Base-by-base conservation (phyloP, 1,284 basidiomycete species). In the Heterobasidion parviporum region DNA sequence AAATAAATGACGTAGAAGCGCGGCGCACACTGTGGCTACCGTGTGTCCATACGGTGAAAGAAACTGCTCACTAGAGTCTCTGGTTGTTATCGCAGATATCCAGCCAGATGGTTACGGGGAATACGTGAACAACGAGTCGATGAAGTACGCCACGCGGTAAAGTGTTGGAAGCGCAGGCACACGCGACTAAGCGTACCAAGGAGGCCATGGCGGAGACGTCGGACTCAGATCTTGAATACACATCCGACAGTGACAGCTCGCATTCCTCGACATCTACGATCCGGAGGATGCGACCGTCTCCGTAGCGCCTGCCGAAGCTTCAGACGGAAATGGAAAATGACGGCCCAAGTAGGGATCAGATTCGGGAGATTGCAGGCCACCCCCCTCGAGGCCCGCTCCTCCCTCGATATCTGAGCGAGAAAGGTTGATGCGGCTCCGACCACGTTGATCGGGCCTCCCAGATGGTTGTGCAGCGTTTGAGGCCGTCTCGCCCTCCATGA, bases 401-500 rank as follows among this genome's bases (percentile, higher is more conserved):
- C 8, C 43, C 54, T 14, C 50, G 35, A 8, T 43, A 48, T 34
- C 49, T 10, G 33, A 10, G 12, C 16, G 18, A 48, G 16, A 16
- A 18, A 14, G n/a, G 10, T 48, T 10, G 6, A 12, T 18, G 49
- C 20, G 49, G 34, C 9, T 16, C 33, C 32, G 49, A 15, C n/a
- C 12, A 14, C 38, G 38, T 41, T n/a, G 10, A n/a, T 41, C n/a
- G 32, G 34, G 14, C 12, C 34, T 15, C 9, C 1, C 3, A 4
- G 49, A 9, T 9, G 16, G 9, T 9, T 34, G 41, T 35, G 18
- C n/a, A 18, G 14, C 15, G 16, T 9, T 18, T 26, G 9, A 6
- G 8, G 50, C 74, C 2, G 75, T 78, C 50, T 83, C 83, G 59
- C 82, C 79, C 63, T 84, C 78, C 82, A 89, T 87, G 38, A 86